Evolutionary conservation across 2,329 filamentous ascomycete genomes (phyloP).

Genomic region (Ascochyta viciae-villosae): DNA sequence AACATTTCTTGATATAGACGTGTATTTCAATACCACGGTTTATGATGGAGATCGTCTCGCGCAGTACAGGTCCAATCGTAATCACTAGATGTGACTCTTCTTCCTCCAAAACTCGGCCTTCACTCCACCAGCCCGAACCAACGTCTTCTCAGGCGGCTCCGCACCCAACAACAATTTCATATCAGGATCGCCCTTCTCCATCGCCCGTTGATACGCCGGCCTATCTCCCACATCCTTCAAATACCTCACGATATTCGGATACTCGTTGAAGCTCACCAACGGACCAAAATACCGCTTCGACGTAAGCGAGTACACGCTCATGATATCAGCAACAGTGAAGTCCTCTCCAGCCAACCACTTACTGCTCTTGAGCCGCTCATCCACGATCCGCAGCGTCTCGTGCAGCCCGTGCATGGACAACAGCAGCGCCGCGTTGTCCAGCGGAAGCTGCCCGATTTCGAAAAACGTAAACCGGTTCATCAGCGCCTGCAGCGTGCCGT

Average conservation of each 20-base stretch:
- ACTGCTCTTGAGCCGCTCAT: conserved; percentile 56
- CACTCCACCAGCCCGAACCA: conserved; percentile 25
- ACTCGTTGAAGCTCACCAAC: conserved; percentile 20
- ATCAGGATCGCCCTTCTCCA: conserved; percentile 60
- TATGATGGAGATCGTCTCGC: neutral
- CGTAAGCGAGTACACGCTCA: conserved; percentile 66
- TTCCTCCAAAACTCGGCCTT: conserved; percentile 27
- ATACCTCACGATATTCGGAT: conserved; percentile 28
- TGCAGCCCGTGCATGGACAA: conserved; percentile 37
- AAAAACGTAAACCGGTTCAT: conserved; percentile 41
- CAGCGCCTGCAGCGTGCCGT: conserved; percentile 48
- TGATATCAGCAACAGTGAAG: conserved; percentile 70
- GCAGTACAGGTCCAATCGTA: neutral
- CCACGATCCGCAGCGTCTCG: conserved; percentile 51
- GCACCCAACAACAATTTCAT: conserved; percentile 43
- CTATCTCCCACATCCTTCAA: conserved; percentile 23
- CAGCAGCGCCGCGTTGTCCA: conserved; percentile 28
- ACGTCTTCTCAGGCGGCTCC: conserved; percentile 22
- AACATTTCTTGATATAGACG: no score
- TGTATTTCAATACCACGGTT: no score
- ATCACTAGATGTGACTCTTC: neutral
- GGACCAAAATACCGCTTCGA: conserved; percentile 62
- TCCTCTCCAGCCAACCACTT: conserved; percentile 65
- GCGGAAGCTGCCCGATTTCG: conserved; percentile 27
- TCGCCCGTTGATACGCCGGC: conserved; percentile 50